Percentiles rank a stretch among this genome's conserved stretches.
phyloP scores from a whole-genome alignment of 768 basidiomycete genomes.

The Exidia glandulosa region DNA sequence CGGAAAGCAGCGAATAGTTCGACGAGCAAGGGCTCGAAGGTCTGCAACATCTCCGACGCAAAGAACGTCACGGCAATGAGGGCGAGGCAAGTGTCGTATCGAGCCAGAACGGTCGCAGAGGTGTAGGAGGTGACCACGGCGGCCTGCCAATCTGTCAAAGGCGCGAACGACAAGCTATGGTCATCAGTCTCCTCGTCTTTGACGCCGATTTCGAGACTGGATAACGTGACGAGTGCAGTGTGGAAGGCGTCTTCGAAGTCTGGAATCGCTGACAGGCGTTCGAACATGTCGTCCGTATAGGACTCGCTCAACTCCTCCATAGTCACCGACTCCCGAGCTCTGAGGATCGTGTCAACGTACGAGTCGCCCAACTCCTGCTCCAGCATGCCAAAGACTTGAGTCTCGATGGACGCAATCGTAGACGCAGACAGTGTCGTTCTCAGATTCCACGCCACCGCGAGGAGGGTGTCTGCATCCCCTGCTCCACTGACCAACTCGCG shows the following conservation, averaged over 20 bases:
- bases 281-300: conserved; percentile 33
- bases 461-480: conserved; percentile 33
- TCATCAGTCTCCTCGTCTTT: conserved; percentile 57
- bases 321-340: background rate
- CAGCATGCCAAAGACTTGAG: conserved; percentile 46
- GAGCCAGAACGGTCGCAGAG: conserved; percentile 49
- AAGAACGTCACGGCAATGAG: conserved; percentile 62
- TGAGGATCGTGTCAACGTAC: conserved; percentile 40
- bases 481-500: conserved; percentile 28
- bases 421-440: conserved; percentile 49
- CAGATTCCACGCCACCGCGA: conserved; percentile 54
- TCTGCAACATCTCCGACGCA: conserved; percentile 47
- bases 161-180: background rate
- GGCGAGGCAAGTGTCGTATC: conserved; percentile 64
- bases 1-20: conserved; percentile 74
- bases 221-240: conserved; percentile 48
- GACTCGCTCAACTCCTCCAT: conserved; percentile 48
- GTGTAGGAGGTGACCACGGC: conserved; percentile 55
- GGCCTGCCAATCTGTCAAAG: conserved; percentile 47
- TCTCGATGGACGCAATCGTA: conserved; percentile 46
- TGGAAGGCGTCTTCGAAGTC: conserved; percentile 48
- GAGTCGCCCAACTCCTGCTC: conserved; percentile 74
- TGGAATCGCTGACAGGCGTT: background rate
- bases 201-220: conserved; percentile 55
- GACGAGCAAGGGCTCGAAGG: conserved; percentile 54